Conservation (phyloP, 805 yeast species). For the Priceomyces carsonii region DNA sequence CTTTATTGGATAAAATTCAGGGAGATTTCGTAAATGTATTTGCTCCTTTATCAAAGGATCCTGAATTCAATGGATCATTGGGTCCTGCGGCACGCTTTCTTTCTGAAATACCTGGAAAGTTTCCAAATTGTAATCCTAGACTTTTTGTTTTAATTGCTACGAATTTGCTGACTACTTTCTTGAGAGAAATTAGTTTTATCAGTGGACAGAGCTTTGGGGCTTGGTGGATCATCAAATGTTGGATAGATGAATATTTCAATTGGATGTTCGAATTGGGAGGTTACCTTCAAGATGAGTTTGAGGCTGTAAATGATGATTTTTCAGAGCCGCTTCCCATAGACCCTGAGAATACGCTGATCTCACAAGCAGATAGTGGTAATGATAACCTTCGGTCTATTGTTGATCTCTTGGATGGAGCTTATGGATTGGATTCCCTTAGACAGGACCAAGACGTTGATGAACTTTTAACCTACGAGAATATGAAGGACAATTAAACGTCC, state of each 20-base stretch:
- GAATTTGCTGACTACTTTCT: slow-evolving; percentile 55
- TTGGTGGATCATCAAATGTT: slow-evolving; percentile 77
- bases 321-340: neutral
- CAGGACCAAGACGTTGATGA: slow-evolving; percentile 1
- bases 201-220: slow-evolving; percentile 64
- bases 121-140: slow-evolving; percentile 54
- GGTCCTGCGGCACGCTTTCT: slow-evolving; percentile 24
- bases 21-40: slow-evolving; percentile 35
- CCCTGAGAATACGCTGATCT: neutral
- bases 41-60: slow-evolving; percentile 4
- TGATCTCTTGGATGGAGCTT: slow-evolving; percentile 4
- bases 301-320: neutral
- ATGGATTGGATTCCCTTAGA: neutral
- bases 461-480: neutral
- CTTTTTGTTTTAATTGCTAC: slow-evolving; percentile 54
- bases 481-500: too few species aligned
- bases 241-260: slow-evolving; percentile 72
- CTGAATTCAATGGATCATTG: slow-evolving; percentile 9
- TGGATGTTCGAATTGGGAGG: slow-evolving; percentile 70
- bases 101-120: slow-evolving; percentile 45
- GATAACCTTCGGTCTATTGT: too few species aligned
- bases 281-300: slow-evolving; percentile 37
- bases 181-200: slow-evolving; percentile 60
- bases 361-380: too few species aligned
- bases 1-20: slow-evolving; percentile 33